Conservation (phyloP, 164 flowering plant genomes). For the Kingdonia uniflora region DNA sequence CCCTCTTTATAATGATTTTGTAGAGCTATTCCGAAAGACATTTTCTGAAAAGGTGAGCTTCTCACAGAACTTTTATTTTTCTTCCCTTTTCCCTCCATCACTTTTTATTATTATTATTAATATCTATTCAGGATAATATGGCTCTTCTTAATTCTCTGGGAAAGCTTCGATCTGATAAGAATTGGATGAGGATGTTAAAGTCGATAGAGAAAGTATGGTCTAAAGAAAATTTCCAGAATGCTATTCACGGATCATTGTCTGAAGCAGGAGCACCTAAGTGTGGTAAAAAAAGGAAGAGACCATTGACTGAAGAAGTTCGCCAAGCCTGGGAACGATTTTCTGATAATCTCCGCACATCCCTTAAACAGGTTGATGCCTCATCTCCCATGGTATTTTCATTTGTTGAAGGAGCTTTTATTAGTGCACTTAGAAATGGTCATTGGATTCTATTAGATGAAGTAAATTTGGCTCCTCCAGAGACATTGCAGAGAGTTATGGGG, state of each 20-base stretch:
- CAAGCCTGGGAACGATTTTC: slow-evolving; percentile 53
- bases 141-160: slow-evolving; percentile 25
- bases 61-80: not conserved
- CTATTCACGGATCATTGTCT: not conserved
- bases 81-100: not conserved
- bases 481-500: slow-evolving; percentile 77
- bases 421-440: slow-evolving; percentile 74
- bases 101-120: not conserved
- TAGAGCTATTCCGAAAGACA: slow-evolving; percentile 41
- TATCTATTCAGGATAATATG: slow-evolving; percentile 6
- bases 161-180: slow-evolving; percentile 25
- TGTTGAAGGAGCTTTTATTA: slow-evolving; percentile 90
- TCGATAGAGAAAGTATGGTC: slow-evolving; percentile 26
- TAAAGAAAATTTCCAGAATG: too few relatives aligned
- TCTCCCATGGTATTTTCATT: slow-evolving; percentile 78
- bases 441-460: slow-evolving; percentile 99
- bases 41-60: slow-evolving; percentile 45
- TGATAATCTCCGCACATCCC: slow-evolving; percentile 37
- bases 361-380: slow-evolving; percentile 41
- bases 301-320: slow-evolving; percentile 26
- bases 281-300: slow-evolving; percentile 62
- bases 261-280: slow-evolving; percentile 24
- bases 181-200: slow-evolving; percentile 49
- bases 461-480: slow-evolving; percentile 97
- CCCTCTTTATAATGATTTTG: slow-evolving; percentile 72